Evolutionary conservation across 257 asterid species (phyloP), one percentile per base, ranked within the genome.

Genomic region (Marsdenia floribunda): DNA sequence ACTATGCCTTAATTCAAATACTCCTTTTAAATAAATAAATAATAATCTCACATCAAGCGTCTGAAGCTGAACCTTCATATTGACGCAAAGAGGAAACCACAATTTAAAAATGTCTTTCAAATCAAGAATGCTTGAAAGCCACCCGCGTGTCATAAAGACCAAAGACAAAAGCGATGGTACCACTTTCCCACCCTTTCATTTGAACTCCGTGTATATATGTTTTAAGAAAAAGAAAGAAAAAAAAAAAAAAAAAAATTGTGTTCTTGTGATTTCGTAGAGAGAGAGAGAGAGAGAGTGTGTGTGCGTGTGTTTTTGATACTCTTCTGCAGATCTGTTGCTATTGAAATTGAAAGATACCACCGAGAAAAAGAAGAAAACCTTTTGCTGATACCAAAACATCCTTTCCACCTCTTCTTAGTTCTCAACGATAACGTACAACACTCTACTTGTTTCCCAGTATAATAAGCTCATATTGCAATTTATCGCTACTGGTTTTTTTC

Each of bases 401-500:
- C 44, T 40, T 29, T 24, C 42, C 59, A 15, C 60, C 42, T 42
- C 44, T 70, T 47, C 75, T 47, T 55, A 52, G 42, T 71, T 52
- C 33, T 53, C 75, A 71, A 50, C 59, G 60, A 70, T 49, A 70
- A 70, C 61, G 42, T 53, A 29, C 64, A 67, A 50, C 75, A 67
- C 26, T 15, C 24, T 67, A 26, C 47, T 29, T 10, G 22, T 37
- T 52, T 40, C 18, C 26, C 42, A 33, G 75, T 37, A 63, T 55
- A 35, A 52, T 24, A 22, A 71, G 49, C 63, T 53, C 75, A 29
- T 71, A 29, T 71, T 52, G 19, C 75, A 71, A 71, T 49, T 52
- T 29, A 26, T 47, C 13, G 63, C 75, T 16, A 35, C 47, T 24
- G 26, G 61, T 21, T 55, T 54, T 29, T 26, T 16, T 33, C 22